These are phyloP conservation scores for Ogataea haglerorum DNA, from an alignment of 805 yeast genomes.

Conservation along the genomic window DNA sequence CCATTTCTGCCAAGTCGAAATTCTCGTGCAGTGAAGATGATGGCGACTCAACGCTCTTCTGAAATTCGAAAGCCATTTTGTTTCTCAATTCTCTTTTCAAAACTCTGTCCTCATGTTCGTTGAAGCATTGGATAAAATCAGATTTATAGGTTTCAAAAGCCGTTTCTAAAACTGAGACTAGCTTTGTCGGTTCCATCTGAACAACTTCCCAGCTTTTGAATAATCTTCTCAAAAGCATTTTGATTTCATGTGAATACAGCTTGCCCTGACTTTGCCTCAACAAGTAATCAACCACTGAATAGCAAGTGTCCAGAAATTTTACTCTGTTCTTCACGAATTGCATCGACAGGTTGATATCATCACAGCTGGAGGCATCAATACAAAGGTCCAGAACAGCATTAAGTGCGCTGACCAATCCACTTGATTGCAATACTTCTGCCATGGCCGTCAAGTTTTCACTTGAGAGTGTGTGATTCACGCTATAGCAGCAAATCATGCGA, in stretches of 20 bases:
- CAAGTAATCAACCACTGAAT: conserved; percentile 12
- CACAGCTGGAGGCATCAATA: conserved; percentile 27
- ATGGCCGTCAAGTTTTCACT: too few species aligned
- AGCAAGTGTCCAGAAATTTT: conserved; percentile 22
- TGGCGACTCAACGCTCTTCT: background rate
- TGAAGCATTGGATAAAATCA: conserved; percentile 19
- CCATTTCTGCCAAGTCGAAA: conserved; percentile 11
- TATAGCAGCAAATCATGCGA: conserved; percentile 23
- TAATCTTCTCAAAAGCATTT: conserved; percentile 24
- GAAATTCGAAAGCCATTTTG: background rate
- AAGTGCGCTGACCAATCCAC: conserved; percentile 26
- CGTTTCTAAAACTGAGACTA: conserved; percentile 13
- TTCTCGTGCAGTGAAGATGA: conserved; percentile 8
- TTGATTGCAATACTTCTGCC: conserved; percentile 3
- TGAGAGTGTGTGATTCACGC: background rate
- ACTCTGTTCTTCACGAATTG: conserved; percentile 29
- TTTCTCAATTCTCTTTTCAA: conserved; percentile 13
- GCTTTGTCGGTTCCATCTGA: conserved; percentile 12
- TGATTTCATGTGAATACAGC: conserved; percentile 20
- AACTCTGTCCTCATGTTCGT: conserved; percentile 10
- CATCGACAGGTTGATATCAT: conserved; percentile 29
- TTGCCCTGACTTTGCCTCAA: conserved; percentile 6
- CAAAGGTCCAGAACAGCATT: conserved; percentile 19
- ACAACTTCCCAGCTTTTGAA: conserved; percentile 22
- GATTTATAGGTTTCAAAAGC: conserved; percentile 12